Conservation (phyloP, 495 filamentous ascomycete species). For the Xylaria venustula region DNA sequence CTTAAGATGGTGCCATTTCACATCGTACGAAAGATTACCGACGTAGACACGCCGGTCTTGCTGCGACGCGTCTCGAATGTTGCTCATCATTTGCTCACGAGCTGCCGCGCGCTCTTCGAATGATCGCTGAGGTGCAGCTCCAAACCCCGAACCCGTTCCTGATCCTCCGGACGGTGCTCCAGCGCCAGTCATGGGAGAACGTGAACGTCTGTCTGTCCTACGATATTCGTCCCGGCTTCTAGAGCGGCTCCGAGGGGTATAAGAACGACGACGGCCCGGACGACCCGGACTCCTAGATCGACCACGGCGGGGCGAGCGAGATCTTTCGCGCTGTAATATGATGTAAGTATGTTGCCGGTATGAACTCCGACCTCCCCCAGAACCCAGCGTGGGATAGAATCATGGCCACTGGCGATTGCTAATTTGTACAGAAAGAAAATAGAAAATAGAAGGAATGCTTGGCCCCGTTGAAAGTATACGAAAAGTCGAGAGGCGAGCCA, state of each 20-base stretch:
- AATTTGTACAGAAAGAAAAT: not conserved
- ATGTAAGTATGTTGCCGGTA: slow-evolving; percentile 38
- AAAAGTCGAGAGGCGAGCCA: too few species aligned
- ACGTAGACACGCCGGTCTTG: slow-evolving; percentile 99
- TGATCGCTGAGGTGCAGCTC: slow-evolving; percentile 65
- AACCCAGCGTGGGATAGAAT: not conserved
- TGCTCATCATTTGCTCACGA: slow-evolving; percentile 95
- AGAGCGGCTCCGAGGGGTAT: slow-evolving; percentile 90
- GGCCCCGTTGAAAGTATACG: too few species aligned
- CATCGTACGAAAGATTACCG: slow-evolving; percentile 97
- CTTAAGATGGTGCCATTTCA: slow-evolving; percentile 99
- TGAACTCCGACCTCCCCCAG: not conserved
- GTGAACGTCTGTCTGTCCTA: slow-evolving; percentile 64
- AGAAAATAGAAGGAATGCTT: too few species aligned
- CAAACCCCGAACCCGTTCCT: slow-evolving; percentile 51
- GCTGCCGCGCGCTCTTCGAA: slow-evolving; percentile 82
- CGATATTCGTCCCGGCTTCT: slow-evolving; percentile 88
- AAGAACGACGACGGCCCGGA: slow-evolving; percentile 74
- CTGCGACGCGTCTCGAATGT: slow-evolving; percentile 87
- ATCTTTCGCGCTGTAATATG: slow-evolving; percentile 85
- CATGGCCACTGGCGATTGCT: not conserved
- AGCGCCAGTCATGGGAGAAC: slow-evolving; percentile 78
- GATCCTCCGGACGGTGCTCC: slow-evolving; percentile 64
- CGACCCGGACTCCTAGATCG: slow-evolving; percentile 52
- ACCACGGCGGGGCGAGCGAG: slow-evolving; percentile 87